Evolutionary conservation across 805 yeast species (phyloP), one percentile per base, ranked within the genome.

Genomic region (Pichia occidentalis): DNA sequence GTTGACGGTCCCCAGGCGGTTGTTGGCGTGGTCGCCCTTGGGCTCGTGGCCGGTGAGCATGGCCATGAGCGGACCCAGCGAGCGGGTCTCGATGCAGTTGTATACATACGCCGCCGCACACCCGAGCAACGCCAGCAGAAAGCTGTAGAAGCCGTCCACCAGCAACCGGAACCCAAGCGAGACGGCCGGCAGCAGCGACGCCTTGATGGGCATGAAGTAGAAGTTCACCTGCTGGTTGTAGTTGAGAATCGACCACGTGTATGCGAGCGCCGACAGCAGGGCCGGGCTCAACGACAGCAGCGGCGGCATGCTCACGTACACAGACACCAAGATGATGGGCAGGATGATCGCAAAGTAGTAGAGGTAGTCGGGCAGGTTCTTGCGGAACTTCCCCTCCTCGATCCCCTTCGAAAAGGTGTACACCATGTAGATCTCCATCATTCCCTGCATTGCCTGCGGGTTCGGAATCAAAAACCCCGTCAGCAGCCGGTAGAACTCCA

Each of bases 231-330:
- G 63, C 22, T 70, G 64, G 52, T 73, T 68, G 53, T 75, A 69
- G 53, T 67, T 71, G 14, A 68, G 64, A 29, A 81, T 60, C 20
- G 80, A 71, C 84, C 85, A 79, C 18, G 78, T 68, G 50, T 67
- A 75, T 4, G 80, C 73, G 32, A 77, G 62, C 32, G 80, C 74
- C 13, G 75, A 67, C 26, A 73, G 52, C 46, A 77, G 61, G 39
- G 72, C 69, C 1, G 61, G 55, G 19, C 45, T 58, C 34, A 50
- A 56, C 27, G 52, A 62, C 37, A 45, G 53, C 20, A 48, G 39
- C 14, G 46, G 51, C 18, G 67, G 61, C 35, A 49, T 43, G 2
- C 59, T 43, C 17, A 52, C 19, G 18, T 40, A 43, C 5, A 73
- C 52, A 5, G 56, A 37, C 3, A 63, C 17, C n/a, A 69, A 51